phyloP scores from a whole-genome alignment of 441 rosid genomes.

The Viola pubescens region DNA sequence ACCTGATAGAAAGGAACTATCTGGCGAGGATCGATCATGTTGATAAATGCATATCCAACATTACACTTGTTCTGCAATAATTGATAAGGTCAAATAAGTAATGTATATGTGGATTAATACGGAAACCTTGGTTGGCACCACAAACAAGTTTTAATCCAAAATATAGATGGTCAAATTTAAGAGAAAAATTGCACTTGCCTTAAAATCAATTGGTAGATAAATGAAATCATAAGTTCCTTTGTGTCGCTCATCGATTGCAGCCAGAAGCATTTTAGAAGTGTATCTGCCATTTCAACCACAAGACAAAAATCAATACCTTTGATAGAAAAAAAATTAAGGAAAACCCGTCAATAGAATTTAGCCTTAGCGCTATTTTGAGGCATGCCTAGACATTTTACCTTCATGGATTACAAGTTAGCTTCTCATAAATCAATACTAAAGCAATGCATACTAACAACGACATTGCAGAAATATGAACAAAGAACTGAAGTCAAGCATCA shows the following conservation, averaged over 20 bases:
- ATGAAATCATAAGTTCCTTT: conserved; percentile 61
- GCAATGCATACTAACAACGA: background rate
- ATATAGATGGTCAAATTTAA: background rate
- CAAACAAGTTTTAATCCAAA: conserved; percentile 1
- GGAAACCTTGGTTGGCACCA: background rate
- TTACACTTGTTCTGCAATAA: conserved; percentile 70
- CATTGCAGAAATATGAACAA: background rate
- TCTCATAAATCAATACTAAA: background rate
- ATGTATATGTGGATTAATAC: conserved; percentile 1
- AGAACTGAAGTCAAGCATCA: conserved; percentile 9
- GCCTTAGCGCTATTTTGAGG: background rate
- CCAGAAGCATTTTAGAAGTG: conserved; percentile 66
- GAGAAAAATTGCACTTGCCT: conserved; percentile 34
- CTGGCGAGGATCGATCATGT: conserved; percentile 53
- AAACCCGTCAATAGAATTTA: background rate
- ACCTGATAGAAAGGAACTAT: conserved; percentile 64
- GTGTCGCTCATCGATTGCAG: conserved; percentile 57
- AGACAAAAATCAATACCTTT: background rate
- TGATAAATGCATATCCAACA: conserved; percentile 75
- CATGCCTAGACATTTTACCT: background rate
- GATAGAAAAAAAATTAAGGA: background rate
- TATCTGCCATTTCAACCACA: conserved; percentile 37
- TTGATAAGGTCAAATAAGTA: conserved; percentile 8
- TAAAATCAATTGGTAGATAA: conserved; percentile 68
- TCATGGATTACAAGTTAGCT: conserved; percentile 4